Base-by-base conservation (phyloP, 1,284 basidiomycete species). In the Leccinum huronense region DNA sequence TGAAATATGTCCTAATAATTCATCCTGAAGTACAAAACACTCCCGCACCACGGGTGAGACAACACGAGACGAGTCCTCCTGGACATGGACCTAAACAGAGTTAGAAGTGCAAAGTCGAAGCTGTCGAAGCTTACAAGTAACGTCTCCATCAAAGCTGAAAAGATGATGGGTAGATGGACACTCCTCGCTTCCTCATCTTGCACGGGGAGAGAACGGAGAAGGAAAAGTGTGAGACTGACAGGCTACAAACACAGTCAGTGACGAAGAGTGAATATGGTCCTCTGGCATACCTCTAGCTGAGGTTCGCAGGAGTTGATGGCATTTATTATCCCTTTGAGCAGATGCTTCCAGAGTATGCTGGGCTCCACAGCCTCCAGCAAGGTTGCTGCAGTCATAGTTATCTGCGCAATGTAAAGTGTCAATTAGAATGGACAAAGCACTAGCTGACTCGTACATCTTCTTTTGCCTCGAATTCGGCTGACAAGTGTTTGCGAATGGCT, bases 301-400 rank as follows among this genome's bases (percentile, higher is more conserved):
- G 70, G 70, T 42, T 78, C 79, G 61, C 81, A 76, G 7, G 80
- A 80, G 2, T 71, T 72, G 23, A 92, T 79, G 66, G 89, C 84
- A 1, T 77, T 67, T 66, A 86, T 78, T 48, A 90, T 77, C 3
- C 83, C 78, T 19, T 76, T 73, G 59, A 93, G 83, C 0, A 98
- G 75, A 51, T 88, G 84, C 67, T 87, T 91, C 94, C 96, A 99
- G 2, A 95, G 79, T 38, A 95, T 82, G 63, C 87, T 86, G 1
- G 95, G 95, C 68, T 99, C 97, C 9, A 96, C 85, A 7, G 94
- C 91, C 74, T 98, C 96, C 69, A 97, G 96, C 1, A 99, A 81
- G 16, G 94, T 94, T 66, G 86, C 90, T 0, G 93, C 95, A 0
- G 95, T 96, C 78, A 93, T 90, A 27, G 84, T 80, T 34, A 96